Conservation (phyloP, 495 filamentous ascomycete genomes). For the Neurospora africana region DNA sequence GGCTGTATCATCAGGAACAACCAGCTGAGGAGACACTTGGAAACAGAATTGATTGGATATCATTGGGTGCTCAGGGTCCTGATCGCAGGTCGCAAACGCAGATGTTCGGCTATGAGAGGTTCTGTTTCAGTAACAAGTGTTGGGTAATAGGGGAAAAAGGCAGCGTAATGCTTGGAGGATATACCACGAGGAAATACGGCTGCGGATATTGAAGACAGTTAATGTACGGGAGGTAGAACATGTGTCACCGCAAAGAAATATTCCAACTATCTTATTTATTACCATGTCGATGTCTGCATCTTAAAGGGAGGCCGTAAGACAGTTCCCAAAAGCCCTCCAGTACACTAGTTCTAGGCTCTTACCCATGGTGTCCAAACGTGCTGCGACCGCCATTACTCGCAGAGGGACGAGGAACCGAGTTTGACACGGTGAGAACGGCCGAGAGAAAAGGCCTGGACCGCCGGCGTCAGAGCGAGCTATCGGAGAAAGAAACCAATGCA, state of each 20-base stretch:
- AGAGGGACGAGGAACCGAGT: no score
- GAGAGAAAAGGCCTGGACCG: background rate
- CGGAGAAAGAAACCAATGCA: background rate
- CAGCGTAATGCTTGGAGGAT: background rate
- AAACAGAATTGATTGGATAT: background rate
- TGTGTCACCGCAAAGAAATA: background rate
- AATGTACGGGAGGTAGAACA: background rate
- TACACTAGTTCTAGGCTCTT: background rate
- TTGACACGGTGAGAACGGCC: background rate
- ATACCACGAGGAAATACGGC: background rate
- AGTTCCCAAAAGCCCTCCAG: background rate
- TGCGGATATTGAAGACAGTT: background rate
- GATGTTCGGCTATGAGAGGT: background rate
- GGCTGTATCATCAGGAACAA: background rate
- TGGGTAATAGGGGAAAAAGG: no score
- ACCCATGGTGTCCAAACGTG: background rate
- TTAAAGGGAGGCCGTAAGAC: background rate
- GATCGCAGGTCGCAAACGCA: background rate
- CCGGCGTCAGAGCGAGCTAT: background rate
- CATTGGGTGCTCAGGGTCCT: background rate
- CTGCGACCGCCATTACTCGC: background rate
- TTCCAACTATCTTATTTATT: background rate
- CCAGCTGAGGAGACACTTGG: background rate
- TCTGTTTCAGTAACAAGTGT: background rate
- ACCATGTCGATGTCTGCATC: background rate